A percentile compares a stretch with the other conserved stretches of the same genome.
Conservation (phyloP, 345 rosid species). For the Alliaria petiolata region DNA sequence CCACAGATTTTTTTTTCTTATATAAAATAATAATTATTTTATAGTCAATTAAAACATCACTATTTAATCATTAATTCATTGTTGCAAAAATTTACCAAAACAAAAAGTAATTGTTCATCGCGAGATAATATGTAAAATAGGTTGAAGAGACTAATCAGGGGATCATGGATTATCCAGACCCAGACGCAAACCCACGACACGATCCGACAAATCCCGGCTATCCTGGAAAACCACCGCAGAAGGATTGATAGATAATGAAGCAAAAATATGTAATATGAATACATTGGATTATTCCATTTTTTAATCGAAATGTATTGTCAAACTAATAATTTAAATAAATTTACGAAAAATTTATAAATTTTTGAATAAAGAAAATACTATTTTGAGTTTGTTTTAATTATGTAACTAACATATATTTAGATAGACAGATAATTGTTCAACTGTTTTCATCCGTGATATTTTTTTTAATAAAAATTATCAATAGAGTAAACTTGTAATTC, state of each 20-base stretch:
- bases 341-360: too few relatives aligned
- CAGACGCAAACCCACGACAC: slow-evolving; percentile 1
- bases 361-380: neutral
- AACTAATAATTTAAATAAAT: neutral
- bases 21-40: neutral
- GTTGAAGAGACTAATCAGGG: neutral
- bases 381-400: neutral
- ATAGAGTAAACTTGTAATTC: too few relatives aligned
- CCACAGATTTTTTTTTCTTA: neutral
- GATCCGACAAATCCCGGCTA: slow-evolving; percentile 6
- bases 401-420: neutral
- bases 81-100: neutral
- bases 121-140: neutral
- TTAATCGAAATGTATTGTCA: neutral
- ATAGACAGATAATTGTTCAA: too few relatives aligned
- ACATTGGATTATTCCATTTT: neutral
- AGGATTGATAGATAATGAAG: neutral
- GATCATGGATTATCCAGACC: neutral
- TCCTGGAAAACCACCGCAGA: neutral
- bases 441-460: too few relatives aligned
- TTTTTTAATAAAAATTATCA: too few relatives aligned
- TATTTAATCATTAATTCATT: neutral
- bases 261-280: neutral
- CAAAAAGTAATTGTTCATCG: neutral
- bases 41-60: neutral